Evolutionary conservation across 495 filamentous ascomycete genomes (phyloP).

Genomic region (Penicillium flavigenum): DNA sequence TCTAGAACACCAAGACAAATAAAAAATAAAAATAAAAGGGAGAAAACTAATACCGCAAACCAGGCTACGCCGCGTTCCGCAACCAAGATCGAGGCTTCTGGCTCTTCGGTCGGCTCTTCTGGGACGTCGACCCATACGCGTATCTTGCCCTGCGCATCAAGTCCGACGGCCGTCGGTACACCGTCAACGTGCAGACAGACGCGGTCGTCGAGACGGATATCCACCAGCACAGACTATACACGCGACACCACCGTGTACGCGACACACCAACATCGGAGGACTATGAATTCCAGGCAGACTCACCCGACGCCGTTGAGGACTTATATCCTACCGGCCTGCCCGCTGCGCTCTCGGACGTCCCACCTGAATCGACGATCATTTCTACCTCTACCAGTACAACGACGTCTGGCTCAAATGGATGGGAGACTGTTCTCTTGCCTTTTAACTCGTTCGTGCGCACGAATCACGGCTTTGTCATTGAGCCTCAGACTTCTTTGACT

Average conservation of each 20-base stretch:
- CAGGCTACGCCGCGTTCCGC: constrained; percentile 88
- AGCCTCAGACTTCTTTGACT: constrained; percentile 86
- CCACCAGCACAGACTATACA: constrained; percentile 90
- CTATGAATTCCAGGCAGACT: constrained; percentile 19
- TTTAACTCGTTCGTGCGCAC: constrained; percentile 94
- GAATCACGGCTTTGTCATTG: constrained; percentile 83
- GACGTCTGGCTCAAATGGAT: constrained; percentile 63
- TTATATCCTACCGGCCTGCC: constrained; percentile 36
- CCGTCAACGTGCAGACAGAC: constrained; percentile 94
- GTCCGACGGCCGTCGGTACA: constrained; percentile 87
- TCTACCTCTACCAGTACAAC: constrained; percentile 32
- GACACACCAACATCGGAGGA: constrained; percentile 1
- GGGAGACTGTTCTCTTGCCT: constrained; percentile 89
- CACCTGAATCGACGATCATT: constrained; percentile 42
- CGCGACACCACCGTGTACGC: constrained; percentile 54
- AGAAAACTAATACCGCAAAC: neutral
- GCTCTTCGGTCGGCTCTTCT: constrained; percentile 78
- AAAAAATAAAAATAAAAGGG: too few relatives aligned
- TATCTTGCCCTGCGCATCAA: constrained; percentile 90
- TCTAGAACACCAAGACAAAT: neutral
- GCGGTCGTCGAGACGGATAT: constrained; percentile 87
- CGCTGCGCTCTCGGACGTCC: constrained; percentile 40
- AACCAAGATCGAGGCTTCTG: constrained; percentile 56
- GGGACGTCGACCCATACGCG: constrained; percentile 84
- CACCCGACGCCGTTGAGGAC: constrained; percentile 23